Evolutionary conservation across 768 basidiomycete genomes (phyloP).

Genomic region (Lactarius pseudohatsudake): DNA sequence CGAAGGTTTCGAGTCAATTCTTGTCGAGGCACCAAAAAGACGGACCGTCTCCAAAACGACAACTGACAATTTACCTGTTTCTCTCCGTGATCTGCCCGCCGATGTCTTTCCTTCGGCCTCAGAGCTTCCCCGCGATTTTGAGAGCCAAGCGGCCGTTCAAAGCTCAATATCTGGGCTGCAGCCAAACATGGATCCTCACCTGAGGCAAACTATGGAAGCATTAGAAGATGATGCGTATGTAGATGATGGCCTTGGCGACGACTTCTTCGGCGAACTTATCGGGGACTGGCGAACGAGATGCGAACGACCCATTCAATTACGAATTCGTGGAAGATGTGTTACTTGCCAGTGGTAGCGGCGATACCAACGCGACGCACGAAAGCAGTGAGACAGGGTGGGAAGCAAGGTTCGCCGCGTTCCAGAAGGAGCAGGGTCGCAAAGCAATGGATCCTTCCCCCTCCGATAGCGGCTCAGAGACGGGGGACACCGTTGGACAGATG

Average conservation of each 20-base stretch:
- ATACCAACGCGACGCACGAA: slow-evolving; percentile 33
- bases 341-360: slow-evolving; percentile 36
- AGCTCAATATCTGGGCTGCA: slow-evolving; percentile 84
- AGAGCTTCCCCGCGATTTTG: slow-evolving; percentile 74
- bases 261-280: slow-evolving; percentile 75
- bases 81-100: slow-evolving; percentile 60
- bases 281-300: slow-evolving; percentile 65
- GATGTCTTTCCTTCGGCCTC: slow-evolving; percentile 69
- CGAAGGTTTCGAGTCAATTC: slow-evolving; percentile 76
- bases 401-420: slow-evolving; percentile 77
- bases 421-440: slow-evolving; percentile 42
- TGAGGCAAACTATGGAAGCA: slow-evolving; percentile 90
- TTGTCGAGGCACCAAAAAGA: slow-evolving; percentile 71
- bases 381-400: slow-evolving; percentile 61
- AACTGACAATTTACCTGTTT: slow-evolving; percentile 40
- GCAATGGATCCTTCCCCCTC: slow-evolving; percentile 38
- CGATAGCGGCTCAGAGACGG: slow-evolving; percentile 62
- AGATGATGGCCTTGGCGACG: slow-evolving; percentile 68
- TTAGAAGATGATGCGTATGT: slow-evolving; percentile 96
- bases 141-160: slow-evolving; percentile 76
- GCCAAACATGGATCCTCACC: slow-evolving; percentile 95
- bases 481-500: slow-evolving; percentile 78
- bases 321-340: slow-evolving; percentile 61
- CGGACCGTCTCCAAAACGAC: slow-evolving; percentile 41
- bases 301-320: slow-evolving; percentile 61